Percentiles rank a stretch among this genome's conserved stretches.
These are phyloP conservation scores for Tothia fuscella DNA, from an alignment of 2,329 filamentous ascomycete species.

Conservation along the genomic window DNA sequence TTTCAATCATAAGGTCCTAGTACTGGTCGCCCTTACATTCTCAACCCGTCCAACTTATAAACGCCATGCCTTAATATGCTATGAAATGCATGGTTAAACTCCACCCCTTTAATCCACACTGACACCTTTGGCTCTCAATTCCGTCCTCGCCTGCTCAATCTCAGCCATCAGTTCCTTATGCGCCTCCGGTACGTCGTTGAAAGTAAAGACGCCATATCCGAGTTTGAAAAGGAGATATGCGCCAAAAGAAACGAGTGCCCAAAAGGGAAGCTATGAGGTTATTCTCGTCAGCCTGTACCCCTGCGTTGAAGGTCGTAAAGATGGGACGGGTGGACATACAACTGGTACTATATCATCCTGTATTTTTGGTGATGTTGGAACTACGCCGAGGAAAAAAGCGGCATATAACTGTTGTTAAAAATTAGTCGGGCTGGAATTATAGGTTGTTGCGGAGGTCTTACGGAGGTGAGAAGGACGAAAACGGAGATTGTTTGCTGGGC, in stretches of 20 bases:
- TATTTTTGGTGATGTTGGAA: slow-evolving; percentile 65
- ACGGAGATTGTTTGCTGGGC: slow-evolving; percentile 87
- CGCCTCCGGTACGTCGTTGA: slow-evolving; percentile 89
- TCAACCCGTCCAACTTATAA: too few relatives aligned
- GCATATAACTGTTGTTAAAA: slow-evolving; percentile 62
- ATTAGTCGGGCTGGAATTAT: neutral
- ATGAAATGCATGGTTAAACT: slow-evolving; percentile 7
- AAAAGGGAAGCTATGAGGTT: slow-evolving; percentile 66
- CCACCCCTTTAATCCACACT: slow-evolving; percentile 52
- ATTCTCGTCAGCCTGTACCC: neutral
- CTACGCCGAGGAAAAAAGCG: slow-evolving; percentile 68
- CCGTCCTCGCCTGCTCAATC: slow-evolving; percentile 63
- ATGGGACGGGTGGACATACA: slow-evolving; percentile 42
- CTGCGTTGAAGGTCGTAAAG: neutral
- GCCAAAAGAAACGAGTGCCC: slow-evolving; percentile 81
- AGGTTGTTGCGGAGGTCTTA: slow-evolving; percentile 35
- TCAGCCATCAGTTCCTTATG: slow-evolving; percentile 81
- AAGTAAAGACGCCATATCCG: slow-evolving; percentile 84
- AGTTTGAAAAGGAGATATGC: slow-evolving; percentile 86
- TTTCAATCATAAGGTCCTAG: too few relatives aligned
- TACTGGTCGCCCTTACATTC: too few relatives aligned
- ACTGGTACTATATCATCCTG: slow-evolving; percentile 82
- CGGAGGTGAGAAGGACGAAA: slow-evolving; percentile 75
- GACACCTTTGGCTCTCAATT: slow-evolving; percentile 63
- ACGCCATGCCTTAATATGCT: slow-evolving; percentile 6